phyloP scores from a whole-genome alignment of 805 yeast species.

The Candida taoyuanica region DNA sequence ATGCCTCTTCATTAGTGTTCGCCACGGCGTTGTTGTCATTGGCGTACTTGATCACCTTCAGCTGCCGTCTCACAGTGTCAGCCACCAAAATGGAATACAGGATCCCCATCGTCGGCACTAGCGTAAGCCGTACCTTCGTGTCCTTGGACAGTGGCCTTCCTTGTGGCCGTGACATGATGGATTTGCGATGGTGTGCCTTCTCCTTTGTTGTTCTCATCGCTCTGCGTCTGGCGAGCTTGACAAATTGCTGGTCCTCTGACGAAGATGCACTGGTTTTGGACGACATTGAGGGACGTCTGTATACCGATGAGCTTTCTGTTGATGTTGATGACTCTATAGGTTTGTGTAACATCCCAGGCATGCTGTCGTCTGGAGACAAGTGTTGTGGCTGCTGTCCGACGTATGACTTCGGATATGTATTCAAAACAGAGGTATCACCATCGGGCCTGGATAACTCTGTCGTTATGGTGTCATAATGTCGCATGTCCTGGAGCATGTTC shows the following conservation, averaged over 20 bases:
- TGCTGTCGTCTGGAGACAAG: too few species aligned
- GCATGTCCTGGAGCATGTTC: too few species aligned
- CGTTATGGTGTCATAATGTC: too few species aligned
- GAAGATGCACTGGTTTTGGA: slow-evolving; percentile 6
- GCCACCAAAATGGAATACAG: slow-evolving; percentile 40
- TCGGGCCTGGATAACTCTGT: too few species aligned
- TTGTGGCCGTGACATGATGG: slow-evolving; percentile 23
- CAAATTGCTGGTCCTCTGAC: slow-evolving; percentile 14
- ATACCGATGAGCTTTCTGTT: too few species aligned
- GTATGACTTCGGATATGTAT: too few species aligned
- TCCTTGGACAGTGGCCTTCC: slow-evolving; percentile 48
- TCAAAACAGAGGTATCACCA: too few species aligned
- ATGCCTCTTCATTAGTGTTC: slow-evolving; percentile 19
- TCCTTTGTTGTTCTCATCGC: slow-evolving; percentile 20
- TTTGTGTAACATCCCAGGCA: too few species aligned
- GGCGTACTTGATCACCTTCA: slow-evolving; percentile 23
- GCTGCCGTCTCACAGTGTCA: slow-evolving; percentile 23
- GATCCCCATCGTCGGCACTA: slow-evolving; percentile 39
- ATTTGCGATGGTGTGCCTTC: slow-evolving; percentile 14
- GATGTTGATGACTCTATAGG: too few species aligned
- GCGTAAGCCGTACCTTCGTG: slow-evolving; percentile 43
- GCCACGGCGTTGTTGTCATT: slow-evolving; percentile 9
- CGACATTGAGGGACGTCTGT: not conserved
- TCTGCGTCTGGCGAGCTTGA: slow-evolving; percentile 26
- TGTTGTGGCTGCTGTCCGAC: too few species aligned